Evolutionary conservation across 192 early-diverging fungal genomes (phyloP).

Genomic region (Entomortierella lignicola): DNA sequence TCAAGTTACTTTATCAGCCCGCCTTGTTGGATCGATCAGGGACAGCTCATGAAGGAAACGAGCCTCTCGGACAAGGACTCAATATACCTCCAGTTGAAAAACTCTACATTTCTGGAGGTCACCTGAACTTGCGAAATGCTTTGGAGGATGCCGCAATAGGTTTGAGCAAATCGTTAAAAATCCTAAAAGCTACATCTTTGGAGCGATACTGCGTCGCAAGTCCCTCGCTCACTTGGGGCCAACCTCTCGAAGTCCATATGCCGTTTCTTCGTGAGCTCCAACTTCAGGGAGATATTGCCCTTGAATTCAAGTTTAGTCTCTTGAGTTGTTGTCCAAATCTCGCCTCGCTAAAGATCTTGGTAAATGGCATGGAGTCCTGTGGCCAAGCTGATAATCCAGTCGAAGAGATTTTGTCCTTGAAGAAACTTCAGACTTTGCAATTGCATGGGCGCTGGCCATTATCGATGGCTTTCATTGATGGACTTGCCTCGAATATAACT

Average conservation of each 20-base stretch:
- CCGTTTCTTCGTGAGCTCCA: constrained; percentile 38
- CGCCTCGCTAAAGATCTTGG: constrained; percentile 18
- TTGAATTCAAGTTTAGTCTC: constrained; percentile 30
- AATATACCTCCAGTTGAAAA: constrained; percentile 27
- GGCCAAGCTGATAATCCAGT: constrained; percentile 19
- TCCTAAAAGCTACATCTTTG: constrained; percentile 42
- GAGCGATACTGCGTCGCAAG: not conserved
- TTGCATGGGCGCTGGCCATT: constrained; percentile 31
- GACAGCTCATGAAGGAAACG: no score
- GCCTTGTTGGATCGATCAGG: not conserved
- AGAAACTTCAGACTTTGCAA: constrained; percentile 32
- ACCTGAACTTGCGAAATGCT: constrained; percentile 16
- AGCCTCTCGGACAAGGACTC: not conserved
- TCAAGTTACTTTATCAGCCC: not conserved
- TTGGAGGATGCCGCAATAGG: constrained; percentile 28
- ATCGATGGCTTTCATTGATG: constrained; percentile 12
- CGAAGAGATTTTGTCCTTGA: constrained; percentile 17
- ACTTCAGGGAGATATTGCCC: constrained; percentile 43
- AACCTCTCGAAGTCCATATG: constrained; percentile 13
- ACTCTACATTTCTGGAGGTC: constrained; percentile 33
- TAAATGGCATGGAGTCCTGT: constrained; percentile 36
- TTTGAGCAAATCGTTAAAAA: constrained; percentile 12
- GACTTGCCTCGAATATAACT: constrained; percentile 2
- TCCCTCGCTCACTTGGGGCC: constrained; percentile 22
- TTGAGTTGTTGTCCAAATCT: constrained; percentile 29